These are phyloP conservation scores for Thielaviopsis punctulata DNA, from an alignment of 2,329 filamentous ascomycete species.

Conservation along the genomic window DNA sequence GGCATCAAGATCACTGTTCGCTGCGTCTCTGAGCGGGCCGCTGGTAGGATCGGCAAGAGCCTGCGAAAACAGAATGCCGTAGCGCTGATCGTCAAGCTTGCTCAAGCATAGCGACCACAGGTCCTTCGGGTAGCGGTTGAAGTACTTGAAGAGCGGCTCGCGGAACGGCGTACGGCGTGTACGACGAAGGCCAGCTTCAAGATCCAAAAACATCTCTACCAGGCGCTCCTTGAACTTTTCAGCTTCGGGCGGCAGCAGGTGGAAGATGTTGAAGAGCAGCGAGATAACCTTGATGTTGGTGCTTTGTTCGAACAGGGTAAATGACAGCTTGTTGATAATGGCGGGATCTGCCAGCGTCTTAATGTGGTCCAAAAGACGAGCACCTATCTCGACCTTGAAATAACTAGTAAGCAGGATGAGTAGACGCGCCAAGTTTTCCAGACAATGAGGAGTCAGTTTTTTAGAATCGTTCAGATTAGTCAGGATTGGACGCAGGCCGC, in stretches of 20 bases:
- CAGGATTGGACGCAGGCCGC: slow-evolving; percentile 82
- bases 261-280: slow-evolving; percentile 91
- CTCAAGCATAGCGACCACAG: slow-evolving; percentile 66
- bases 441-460: slow-evolving; percentile 68
- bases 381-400: slow-evolving; percentile 96
- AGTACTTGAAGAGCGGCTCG: slow-evolving; percentile 74
- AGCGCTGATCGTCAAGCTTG: slow-evolving; percentile 67
- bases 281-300: slow-evolving; percentile 86
- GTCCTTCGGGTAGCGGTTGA: slow-evolving; percentile 84
- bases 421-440: slow-evolving; percentile 80
- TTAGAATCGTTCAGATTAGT: slow-evolving; percentile 92
- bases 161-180: slow-evolving; percentile 88
- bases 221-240: slow-evolving; percentile 81
- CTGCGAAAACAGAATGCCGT: slow-evolving; percentile 82
- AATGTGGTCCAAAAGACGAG: slow-evolving; percentile 83
- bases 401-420: slow-evolving; percentile 89
- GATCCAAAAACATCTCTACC: slow-evolving; percentile 73
- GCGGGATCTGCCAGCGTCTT: slow-evolving; percentile 72
- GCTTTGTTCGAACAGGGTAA: slow-evolving; percentile 86
- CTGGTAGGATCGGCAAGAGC: slow-evolving; percentile 63
- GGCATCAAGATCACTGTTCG: slow-evolving; percentile 54
- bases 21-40: slow-evolving; percentile 53
- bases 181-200: slow-evolving; percentile 69
- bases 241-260: slow-evolving; percentile 79
- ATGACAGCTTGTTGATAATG: slow-evolving; percentile 75